Evolutionary conservation across 441 rosid species (phyloP).

Genomic region (Gossypium schwendimanii): DNA sequence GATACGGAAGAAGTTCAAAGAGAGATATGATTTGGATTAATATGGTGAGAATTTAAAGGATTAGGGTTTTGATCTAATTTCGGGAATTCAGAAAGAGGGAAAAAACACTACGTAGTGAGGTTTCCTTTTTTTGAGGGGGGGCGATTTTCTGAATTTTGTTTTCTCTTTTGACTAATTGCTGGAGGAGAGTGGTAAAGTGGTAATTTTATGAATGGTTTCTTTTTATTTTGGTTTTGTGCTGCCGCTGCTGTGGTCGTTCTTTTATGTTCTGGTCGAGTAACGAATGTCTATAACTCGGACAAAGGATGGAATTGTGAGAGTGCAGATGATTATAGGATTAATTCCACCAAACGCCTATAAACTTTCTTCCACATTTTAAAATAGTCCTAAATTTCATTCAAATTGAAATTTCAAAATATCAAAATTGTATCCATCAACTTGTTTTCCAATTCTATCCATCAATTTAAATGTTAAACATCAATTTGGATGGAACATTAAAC

Average conservation of each 20-base stretch:
- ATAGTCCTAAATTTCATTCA: no score
- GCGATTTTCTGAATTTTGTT: not conserved
- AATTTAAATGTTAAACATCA: no score
- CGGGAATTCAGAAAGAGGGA: not conserved
- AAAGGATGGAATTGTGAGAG: not conserved
- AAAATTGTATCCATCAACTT: no score
- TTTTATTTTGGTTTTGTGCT: not conserved
- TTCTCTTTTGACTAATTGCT: not conserved
- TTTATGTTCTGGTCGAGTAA: not conserved
- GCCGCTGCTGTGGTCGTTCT: not conserved
- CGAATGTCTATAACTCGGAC: not conserved
- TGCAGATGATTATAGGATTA: no score
- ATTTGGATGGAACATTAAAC: no score
- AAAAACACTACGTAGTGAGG: not conserved
- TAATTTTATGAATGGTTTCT: not conserved
- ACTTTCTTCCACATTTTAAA: no score
- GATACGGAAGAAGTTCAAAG: not conserved
- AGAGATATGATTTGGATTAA: not conserved
- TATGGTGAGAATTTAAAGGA: not conserved
- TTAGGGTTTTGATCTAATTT: slow-evolving; percentile 23
- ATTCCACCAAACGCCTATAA: no score
- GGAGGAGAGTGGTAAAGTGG: not conserved
- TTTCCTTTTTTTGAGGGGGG: not conserved
- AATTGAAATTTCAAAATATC: no score
- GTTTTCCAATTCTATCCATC: no score